phyloP scores from a whole-genome alignment of 176 grass and related monocot species.

The Guadua angustifolia region DNA sequence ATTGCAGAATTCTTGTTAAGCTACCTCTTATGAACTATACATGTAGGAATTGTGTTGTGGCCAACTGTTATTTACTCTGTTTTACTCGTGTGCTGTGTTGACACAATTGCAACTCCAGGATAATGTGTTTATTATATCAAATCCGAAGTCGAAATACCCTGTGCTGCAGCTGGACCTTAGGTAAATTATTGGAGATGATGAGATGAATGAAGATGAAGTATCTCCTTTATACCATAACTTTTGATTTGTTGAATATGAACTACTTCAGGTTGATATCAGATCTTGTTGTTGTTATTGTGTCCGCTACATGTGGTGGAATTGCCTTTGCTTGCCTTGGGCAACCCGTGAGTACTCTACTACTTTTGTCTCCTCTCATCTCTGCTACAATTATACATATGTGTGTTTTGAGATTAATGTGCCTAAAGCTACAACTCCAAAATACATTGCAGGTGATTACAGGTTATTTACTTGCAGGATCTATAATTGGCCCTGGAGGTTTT shows the following conservation, averaged over 20 bases:
- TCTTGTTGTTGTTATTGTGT: constrained; percentile 98
- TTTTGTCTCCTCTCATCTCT: constrained; percentile 34
- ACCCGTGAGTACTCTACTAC: constrained; percentile 62
- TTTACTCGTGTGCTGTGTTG: constrained; percentile 25
- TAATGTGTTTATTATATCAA: constrained; percentile 99
- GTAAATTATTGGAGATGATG: constrained; percentile 41
- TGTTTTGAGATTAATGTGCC: constrained; percentile 38
- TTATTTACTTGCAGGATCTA: constrained; percentile 98
- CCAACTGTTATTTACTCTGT: not conserved
- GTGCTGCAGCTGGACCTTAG: constrained; percentile 92
- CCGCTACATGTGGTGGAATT: constrained; percentile 91
- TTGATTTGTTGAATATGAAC: constrained; percentile 45
- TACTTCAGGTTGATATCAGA: constrained; percentile 95
- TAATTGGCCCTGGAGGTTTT: constrained; percentile 98
- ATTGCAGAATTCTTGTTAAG: constrained; percentile 12
- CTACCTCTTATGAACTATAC: constrained; percentile 28
- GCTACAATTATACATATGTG: constrained; percentile 14
- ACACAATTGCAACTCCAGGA: constrained; percentile 61
- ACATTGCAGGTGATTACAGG: constrained; percentile 91
- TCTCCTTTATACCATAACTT: constrained; percentile 40
- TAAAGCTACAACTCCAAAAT: constrained; percentile 45
- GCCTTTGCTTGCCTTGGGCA: constrained; percentile 99
- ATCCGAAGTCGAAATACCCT: constrained; percentile 99
- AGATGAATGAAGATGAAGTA: constrained; percentile 24
- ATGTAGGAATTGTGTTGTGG: constrained; percentile 1